phyloP scores from a whole-genome alignment of 2,329 filamentous ascomycete species.

The Penicillium sp. region DNA sequence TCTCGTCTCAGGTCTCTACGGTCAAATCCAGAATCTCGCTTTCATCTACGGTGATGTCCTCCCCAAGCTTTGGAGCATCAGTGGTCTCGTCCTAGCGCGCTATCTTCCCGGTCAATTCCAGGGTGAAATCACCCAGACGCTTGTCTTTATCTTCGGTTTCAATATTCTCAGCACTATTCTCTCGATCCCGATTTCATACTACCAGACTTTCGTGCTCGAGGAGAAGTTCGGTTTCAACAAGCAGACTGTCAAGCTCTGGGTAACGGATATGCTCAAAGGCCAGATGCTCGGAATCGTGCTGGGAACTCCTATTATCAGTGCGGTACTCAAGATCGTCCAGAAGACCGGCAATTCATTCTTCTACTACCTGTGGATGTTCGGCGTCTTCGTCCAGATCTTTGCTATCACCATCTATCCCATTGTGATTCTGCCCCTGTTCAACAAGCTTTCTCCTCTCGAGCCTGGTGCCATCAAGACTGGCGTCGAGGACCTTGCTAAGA shows the following conservation, averaged over 20 bases:
- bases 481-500: slow-evolving; percentile 78
- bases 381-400: slow-evolving; percentile 83
- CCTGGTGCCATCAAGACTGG: slow-evolving; percentile 82
- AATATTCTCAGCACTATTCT: slow-evolving; percentile 76
- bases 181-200: slow-evolving; percentile 78
- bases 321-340: slow-evolving; percentile 90
- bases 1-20: slow-evolving; percentile 76
- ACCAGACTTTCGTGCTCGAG: slow-evolving; percentile 93
- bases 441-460: slow-evolving; percentile 91
- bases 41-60: slow-evolving; percentile 90
- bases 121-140: slow-evolving; percentile 90
- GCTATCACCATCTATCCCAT: slow-evolving; percentile 96
- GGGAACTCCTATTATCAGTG: slow-evolving; percentile 83
- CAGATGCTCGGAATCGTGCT: slow-evolving; percentile 78
- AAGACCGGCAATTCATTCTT: slow-evolving; percentile 94
- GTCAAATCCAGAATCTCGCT: slow-evolving; percentile 81
- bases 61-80: slow-evolving; percentile 83
- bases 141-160: slow-evolving; percentile 87
- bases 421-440: slow-evolving; percentile 91
- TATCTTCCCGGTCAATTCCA: slow-evolving; percentile 76
- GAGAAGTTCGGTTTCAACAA: slow-evolving; percentile 99
- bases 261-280: slow-evolving; percentile 88
- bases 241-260: slow-evolving; percentile 83
- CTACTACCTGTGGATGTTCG: slow-evolving; percentile 96
- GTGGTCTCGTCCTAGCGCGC: slow-evolving; percentile 69